Conservation (phyloP, 805 yeast genomes). For the Sugiyamaella mastotermitis region DNA sequence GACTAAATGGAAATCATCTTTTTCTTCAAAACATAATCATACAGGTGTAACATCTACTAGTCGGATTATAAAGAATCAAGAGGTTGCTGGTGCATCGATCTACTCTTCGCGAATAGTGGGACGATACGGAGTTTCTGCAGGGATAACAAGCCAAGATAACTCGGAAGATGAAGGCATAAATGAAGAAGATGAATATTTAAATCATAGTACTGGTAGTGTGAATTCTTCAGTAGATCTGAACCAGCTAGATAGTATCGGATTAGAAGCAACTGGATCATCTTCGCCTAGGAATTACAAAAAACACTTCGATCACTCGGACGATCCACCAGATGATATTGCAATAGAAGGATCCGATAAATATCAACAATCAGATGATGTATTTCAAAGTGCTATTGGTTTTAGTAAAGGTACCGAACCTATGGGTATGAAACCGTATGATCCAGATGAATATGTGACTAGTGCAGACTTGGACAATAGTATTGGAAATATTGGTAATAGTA, state of each 20-base stretch:
- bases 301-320: constrained; percentile 8
- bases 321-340: constrained; percentile 29
- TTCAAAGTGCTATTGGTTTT: background rate
- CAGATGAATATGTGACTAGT: constrained; percentile 1
- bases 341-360: constrained; percentile 13
- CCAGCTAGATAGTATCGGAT: constrained; percentile 2
- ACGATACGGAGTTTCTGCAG: constrained; percentile 4
- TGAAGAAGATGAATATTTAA: constrained; percentile 5
- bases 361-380: background rate
- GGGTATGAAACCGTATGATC: background rate
- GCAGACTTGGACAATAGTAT: background rate
- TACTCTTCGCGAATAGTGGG: background rate
- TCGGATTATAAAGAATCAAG: background rate
- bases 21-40: constrained; percentile 6
- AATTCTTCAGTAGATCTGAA: constrained; percentile 3
- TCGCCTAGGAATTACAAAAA: constrained; percentile 1
- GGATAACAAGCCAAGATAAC: constrained; percentile 8
- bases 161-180: constrained; percentile 10
- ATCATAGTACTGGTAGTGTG: constrained; percentile 12
- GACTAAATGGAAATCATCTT: constrained; percentile 13
- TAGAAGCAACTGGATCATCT: constrained; percentile 4
- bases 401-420: background rate
- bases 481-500: background rate
- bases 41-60: background rate
- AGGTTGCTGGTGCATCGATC: background rate